These are phyloP conservation scores for Osmanthus fragrans DNA, from an alignment of 257 asterid genomes.

Conservation along the genomic window DNA sequence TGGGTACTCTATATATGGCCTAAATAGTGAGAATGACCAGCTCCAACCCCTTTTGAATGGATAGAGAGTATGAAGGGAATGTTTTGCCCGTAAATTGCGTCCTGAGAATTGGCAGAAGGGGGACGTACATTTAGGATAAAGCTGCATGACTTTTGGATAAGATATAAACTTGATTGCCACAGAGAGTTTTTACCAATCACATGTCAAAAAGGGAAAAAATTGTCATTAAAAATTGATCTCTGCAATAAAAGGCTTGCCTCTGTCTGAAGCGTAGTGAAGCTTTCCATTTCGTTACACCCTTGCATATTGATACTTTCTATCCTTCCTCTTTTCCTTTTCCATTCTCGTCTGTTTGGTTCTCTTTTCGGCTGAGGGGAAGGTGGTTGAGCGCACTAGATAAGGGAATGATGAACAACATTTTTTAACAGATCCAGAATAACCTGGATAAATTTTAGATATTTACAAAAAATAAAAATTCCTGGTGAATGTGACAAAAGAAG, in stretches of 20 bases:
- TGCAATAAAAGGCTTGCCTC: neutral
- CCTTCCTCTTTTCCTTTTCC: neutral
- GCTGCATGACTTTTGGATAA: neutral
- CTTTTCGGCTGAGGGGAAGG: neutral
- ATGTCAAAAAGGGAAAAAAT: neutral
- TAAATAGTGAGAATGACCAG: neutral
- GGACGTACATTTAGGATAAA: neutral
- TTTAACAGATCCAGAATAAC: no score
- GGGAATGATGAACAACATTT: neutral
- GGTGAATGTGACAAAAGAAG: neutral
- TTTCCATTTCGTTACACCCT: neutral
- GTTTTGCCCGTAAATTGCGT: neutral
- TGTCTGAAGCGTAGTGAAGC: neutral
- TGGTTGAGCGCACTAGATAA: neutral
- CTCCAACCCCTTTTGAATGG: neutral
- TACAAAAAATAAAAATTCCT: neutral
- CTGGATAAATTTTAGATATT: neutral
- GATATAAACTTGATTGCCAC: neutral
- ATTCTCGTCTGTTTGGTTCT: neutral
- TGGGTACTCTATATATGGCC: neutral
- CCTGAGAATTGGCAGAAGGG: constrained; percentile 3
- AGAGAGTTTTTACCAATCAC: neutral
- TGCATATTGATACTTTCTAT: neutral
- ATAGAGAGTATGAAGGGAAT: neutral
- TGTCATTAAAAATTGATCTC: neutral